Percentiles rank a stretch among this genome's conserved stretches.
These are phyloP conservation scores for Cnidoscolus chayamansa DNA, from an alignment of 441 rosid genomes.

Conservation along the genomic window DNA sequence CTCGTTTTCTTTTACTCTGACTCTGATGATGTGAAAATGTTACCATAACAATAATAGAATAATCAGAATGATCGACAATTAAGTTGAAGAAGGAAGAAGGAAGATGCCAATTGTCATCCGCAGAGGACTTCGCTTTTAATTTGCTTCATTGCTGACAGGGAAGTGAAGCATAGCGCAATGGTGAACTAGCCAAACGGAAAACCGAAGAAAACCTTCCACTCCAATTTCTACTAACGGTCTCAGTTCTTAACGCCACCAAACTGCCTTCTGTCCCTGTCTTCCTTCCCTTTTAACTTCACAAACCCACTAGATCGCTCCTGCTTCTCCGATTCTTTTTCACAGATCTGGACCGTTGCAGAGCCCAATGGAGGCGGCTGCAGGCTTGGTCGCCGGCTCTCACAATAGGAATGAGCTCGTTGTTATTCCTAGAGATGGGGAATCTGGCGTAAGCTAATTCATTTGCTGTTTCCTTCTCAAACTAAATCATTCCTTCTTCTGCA, in stretches of 20 bases:
- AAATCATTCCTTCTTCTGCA: neutral
- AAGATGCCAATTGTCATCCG: neutral
- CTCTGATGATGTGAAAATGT: neutral
- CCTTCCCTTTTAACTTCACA: neutral
- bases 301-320: neutral
- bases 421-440: conserved; percentile 35
- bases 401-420: conserved; percentile 44
- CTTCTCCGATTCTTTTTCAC: neutral
- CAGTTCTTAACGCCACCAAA: too few relatives aligned
- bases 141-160: neutral
- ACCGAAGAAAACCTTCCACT: neutral
- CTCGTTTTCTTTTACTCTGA: neutral
- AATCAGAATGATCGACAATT: neutral
- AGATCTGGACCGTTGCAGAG: conserved; percentile 8
- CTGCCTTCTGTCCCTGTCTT: neutral
- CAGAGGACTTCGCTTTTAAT: neutral
- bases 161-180: neutral
- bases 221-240: too few relatives aligned
- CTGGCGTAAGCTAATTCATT: conserved; percentile 25
- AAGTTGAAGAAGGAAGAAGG: neutral
- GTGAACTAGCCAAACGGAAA: too few relatives aligned
- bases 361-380: conserved; percentile 38
- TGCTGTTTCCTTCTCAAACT: too few relatives aligned
- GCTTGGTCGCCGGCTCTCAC: conserved; percentile 48
- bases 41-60: neutral